These are phyloP conservation scores for Colletotrichum sp. DNA, from an alignment of 2,329 filamentous ascomycete species.

Conservation along the genomic window DNA sequence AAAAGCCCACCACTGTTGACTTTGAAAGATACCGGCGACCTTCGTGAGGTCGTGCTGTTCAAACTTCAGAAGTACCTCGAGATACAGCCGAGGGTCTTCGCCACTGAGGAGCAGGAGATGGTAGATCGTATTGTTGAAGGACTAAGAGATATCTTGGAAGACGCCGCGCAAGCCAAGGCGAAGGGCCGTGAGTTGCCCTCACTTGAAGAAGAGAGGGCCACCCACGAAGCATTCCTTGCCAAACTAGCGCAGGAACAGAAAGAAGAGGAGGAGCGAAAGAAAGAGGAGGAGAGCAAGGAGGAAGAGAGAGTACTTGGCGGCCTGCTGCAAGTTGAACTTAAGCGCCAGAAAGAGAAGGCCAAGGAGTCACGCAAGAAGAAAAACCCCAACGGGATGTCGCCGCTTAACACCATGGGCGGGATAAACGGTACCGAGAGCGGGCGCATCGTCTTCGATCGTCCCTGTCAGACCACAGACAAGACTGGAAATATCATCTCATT, in stretches of 20 bases:
- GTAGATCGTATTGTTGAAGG: slow-evolving; percentile 70
- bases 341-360: slow-evolving; percentile 67
- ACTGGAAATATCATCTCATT: slow-evolving; percentile 71
- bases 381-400: slow-evolving; percentile 47
- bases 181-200: slow-evolving; percentile 81
- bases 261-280: slow-evolving; percentile 57
- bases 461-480: slow-evolving; percentile 66
- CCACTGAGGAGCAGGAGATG: slow-evolving; percentile 61
- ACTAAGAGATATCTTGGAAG: slow-evolving; percentile 80
- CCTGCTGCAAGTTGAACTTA: slow-evolving; percentile 75
- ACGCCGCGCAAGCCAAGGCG: slow-evolving; percentile 79
- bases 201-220: slow-evolving; percentile 85
- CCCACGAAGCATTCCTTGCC: slow-evolving; percentile 76
- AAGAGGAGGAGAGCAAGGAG: slow-evolving; percentile 63
- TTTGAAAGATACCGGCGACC: slow-evolving; percentile 65
- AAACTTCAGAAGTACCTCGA: slow-evolving; percentile 71
- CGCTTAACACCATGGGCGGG: slow-evolving; percentile 34
- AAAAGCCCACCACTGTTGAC: slow-evolving; percentile 78
- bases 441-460: slow-evolving; percentile 69
- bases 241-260: slow-evolving; percentile 62
- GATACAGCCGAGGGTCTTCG: slow-evolving; percentile 59
- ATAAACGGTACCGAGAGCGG: slow-evolving; percentile 35
- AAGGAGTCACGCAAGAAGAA: slow-evolving; percentile 70
- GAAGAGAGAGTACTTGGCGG: slow-evolving; percentile 73
- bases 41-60: slow-evolving; percentile 74